Evolutionary conservation across 1,284 basidiomycete species (phyloP).

Genomic region (Spongiforma sp.): DNA sequence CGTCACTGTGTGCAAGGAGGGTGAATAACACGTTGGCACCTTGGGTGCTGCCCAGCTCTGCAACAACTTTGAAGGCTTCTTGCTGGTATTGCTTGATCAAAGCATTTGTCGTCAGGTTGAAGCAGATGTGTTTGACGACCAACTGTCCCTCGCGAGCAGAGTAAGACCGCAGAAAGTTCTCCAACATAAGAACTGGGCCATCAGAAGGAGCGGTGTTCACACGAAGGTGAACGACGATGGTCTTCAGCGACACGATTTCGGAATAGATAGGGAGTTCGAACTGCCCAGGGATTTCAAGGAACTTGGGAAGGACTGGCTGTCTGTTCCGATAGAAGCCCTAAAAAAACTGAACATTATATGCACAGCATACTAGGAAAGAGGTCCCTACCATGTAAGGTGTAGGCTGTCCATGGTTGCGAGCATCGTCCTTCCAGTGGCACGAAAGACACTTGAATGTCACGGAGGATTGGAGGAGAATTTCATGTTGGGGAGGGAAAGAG

Average conservation of each 20-base stretch:
- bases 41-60: not conserved
- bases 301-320: not conserved
- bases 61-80: not conserved
- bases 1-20: not conserved
- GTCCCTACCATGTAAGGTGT: not conserved
- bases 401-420: too few relatives aligned
- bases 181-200: not conserved
- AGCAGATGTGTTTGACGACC: not conserved
- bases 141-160: not conserved
- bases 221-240: not conserved
- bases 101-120: not conserved
- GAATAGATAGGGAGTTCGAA: not conserved
- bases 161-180: not conserved
- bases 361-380: not conserved
- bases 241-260: not conserved
- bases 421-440: not conserved
- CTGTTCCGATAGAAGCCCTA: not conserved
- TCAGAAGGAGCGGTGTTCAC: not conserved
- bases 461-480: not conserved
- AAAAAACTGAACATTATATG: not conserved
- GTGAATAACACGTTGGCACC: not conserved
- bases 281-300: not conserved
- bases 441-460: not conserved
- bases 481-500: not conserved
- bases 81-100: not conserved